A percentile compares a stretch with the other conserved stretches of the same genome.
phyloP scores from a whole-genome alignment of 1,139 yeast genomes.

The Hansenula sp. region DNA sequence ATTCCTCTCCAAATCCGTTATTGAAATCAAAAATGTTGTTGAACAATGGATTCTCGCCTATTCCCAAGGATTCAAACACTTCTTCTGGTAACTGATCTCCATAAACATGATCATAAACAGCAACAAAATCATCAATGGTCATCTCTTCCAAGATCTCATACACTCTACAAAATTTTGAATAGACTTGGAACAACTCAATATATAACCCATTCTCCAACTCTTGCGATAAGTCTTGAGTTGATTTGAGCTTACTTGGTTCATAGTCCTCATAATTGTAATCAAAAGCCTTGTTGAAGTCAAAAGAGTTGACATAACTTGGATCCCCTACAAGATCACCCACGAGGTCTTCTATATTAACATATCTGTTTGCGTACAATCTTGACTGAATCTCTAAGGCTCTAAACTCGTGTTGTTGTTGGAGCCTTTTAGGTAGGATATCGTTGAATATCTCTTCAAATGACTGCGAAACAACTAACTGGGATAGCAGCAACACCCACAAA shows the following conservation, averaged over 20 bases:
- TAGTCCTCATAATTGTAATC: conserved; percentile 7
- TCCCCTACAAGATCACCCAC: conserved; percentile 5
- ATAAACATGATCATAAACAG: conserved; percentile 10
- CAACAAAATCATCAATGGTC: conserved; percentile 6
- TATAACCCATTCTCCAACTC: conserved; percentile 6
- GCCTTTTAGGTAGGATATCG: conserved; percentile 2
- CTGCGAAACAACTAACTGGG: not conserved
- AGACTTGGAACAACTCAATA: conserved; percentile 5
- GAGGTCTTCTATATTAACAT: conserved; percentile 5
- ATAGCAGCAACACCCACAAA: not conserved
- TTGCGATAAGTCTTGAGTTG: conserved; percentile 1
- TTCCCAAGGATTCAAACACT: not conserved
- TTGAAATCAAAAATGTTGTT: conserved; percentile 1
- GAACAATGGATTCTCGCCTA: not conserved
- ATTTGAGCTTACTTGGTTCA: not conserved
- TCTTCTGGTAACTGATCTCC: conserved; percentile 1
- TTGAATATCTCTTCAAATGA: conserved; percentile 3
- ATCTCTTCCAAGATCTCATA: conserved; percentile 5
- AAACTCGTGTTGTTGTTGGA: not conserved
- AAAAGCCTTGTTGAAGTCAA: conserved; percentile 5
- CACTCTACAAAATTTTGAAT: conserved; percentile 4
- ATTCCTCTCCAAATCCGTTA: not conserved
- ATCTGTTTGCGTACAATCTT: conserved; percentile 4
- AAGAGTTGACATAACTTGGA: conserved; percentile 5
- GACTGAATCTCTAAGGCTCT: not conserved